Evolutionary conservation across 441 rosid genomes (phyloP).

Genomic region (Aquilaria agallochum): DNA sequence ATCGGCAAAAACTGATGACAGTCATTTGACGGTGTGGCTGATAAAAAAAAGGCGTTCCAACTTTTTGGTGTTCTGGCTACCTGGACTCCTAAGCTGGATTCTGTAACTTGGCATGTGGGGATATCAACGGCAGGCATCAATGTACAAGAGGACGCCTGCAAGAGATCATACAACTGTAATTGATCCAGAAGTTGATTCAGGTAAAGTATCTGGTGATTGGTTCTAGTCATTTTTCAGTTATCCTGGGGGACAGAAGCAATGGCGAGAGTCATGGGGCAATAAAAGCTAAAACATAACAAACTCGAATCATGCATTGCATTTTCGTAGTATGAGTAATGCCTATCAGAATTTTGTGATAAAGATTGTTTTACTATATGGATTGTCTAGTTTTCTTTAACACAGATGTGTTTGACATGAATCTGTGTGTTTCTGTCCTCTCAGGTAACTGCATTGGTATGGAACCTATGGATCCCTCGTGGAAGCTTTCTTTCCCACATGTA

Average conservation of each 20-base stretch:
- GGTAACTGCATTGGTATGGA: conserved; percentile 31
- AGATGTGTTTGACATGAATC: conserved; percentile 12
- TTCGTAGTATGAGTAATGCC: background rate
- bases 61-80: background rate
- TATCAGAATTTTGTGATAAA: background rate
- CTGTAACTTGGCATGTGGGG: conserved; percentile 44
- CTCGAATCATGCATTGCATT: too few species aligned
- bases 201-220: conserved; percentile 22
- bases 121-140: conserved; percentile 34
- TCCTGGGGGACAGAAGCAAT: background rate
- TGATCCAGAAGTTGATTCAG: conserved; percentile 48
- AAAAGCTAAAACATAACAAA: too few species aligned
- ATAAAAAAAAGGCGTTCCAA: too few species aligned
- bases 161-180: conserved; percentile 35
- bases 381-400: background rate
- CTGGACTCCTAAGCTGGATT: conserved; percentile 14
- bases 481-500: conserved; percentile 50
- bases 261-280: background rate
- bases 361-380: conserved; percentile 1
- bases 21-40: too few species aligned
- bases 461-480: conserved; percentile 62
- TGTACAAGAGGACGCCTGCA: conserved; percentile 48
- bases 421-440: conserved; percentile 35
- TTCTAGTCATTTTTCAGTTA: background rate
- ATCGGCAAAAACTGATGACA: too few species aligned